Conservation (phyloP, 1,139 yeast genomes). For the Saccharomycopsis crataegensis region DNA sequence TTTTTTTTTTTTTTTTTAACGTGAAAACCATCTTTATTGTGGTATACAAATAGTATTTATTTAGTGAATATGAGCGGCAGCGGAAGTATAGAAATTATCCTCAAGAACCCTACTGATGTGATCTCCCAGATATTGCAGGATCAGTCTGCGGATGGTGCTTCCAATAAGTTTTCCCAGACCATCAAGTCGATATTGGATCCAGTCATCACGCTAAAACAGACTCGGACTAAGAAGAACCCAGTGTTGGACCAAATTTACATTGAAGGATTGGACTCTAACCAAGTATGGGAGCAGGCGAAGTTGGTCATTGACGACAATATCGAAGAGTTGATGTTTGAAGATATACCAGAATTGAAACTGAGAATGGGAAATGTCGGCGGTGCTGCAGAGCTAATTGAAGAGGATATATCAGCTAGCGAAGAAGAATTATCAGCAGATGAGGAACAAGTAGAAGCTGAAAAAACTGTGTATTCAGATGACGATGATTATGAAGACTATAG, state of each 20-base stretch:
- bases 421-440: slow-evolving; percentile 26
- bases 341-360: slow-evolving; percentile 37
- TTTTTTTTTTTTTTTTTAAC: too few relatives aligned
- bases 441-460: slow-evolving; percentile 23
- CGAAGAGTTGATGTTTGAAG: slow-evolving; percentile 45
- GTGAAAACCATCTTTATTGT: too few relatives aligned
- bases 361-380: slow-evolving; percentile 23
- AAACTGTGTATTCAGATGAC: slow-evolving; percentile 23
- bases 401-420: slow-evolving; percentile 23
- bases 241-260: slow-evolving; percentile 75
- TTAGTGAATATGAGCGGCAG: too few relatives aligned
- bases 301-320: slow-evolving; percentile 69
- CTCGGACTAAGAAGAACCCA: slow-evolving; percentile 36
- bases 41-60: too few relatives aligned
- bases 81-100: too few relatives aligned
- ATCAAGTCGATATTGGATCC: slow-evolving; percentile 15
- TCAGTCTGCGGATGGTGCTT: neutral
- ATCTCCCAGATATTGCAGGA: neutral
- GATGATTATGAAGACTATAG: slow-evolving; percentile 20
- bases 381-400: slow-evolving; percentile 27
- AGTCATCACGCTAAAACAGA: neutral
- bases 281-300: slow-evolving; percentile 90
- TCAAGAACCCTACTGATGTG: neutral
- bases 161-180: slow-evolving; percentile 2
- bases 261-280: slow-evolving; percentile 84